Conservation (phyloP, 306 rosid genomes). For the Ceratonia siliqua region DNA sequence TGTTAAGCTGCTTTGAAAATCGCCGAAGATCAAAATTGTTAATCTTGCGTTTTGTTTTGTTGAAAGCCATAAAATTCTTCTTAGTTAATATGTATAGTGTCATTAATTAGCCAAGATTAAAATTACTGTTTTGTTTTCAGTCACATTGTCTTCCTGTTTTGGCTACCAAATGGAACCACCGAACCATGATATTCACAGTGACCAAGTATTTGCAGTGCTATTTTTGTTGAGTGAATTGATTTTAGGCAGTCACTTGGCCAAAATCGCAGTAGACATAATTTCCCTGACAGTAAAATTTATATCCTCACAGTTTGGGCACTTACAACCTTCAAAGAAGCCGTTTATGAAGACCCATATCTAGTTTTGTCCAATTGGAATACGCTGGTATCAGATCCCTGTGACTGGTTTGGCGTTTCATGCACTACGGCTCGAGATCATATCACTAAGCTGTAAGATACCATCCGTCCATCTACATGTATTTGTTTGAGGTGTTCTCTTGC, state of each 20-base stretch:
- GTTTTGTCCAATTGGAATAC: constrained; percentile 75
- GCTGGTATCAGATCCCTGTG: constrained; percentile 77
- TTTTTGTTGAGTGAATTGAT: neutral
- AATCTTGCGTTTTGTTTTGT: neutral
- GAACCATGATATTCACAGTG: constrained; percentile 17
- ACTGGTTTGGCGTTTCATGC: constrained; percentile 79
- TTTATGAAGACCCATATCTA: constrained; percentile 76
- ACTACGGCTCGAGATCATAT: constrained; percentile 64
- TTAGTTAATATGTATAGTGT: neutral
- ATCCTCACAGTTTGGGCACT: constrained; percentile 69
- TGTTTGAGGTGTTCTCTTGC: neutral
- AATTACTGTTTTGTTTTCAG: constrained; percentile 1
- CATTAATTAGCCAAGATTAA: neutral
- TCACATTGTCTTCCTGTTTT: constrained; percentile 21
- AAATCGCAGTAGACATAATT: neutral
- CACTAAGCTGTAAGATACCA: constrained; percentile 67
- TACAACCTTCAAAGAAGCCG: constrained; percentile 63
- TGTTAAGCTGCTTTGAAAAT: constrained; percentile 7
- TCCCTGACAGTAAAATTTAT: constrained; percentile 33
- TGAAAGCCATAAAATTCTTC: neutral
- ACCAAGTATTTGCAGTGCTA: constrained; percentile 9
- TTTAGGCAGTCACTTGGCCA: neutral
- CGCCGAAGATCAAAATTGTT: constrained; percentile 10
- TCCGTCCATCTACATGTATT: constrained; percentile 3
- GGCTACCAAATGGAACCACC: neutral